Evolutionary conservation across 192 early-diverging fungal genomes (phyloP).

Genomic region (Phlyctochytrium planicorne): DNA sequence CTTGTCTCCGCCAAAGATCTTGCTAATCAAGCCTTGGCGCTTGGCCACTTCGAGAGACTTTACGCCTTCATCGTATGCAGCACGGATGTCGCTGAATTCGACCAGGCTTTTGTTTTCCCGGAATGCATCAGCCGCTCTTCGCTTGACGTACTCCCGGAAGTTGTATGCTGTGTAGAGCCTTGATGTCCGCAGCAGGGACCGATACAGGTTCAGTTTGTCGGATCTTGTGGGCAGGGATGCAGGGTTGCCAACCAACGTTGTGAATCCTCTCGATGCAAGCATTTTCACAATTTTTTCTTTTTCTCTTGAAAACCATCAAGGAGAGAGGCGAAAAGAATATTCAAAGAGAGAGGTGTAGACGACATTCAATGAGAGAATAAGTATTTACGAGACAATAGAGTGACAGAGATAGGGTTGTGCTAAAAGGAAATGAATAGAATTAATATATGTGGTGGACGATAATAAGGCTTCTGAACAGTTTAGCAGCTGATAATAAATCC

Average conservation of each 20-base stretch:
- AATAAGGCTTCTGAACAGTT: no score
- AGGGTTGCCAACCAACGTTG: not conserved
- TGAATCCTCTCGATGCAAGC: not conserved
- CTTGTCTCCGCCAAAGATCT: slow-evolving; percentile 66
- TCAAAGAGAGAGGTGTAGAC: no score
- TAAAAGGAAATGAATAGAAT: no score
- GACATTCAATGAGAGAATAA: no score
- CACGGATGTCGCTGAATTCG: slow-evolving; percentile 53
- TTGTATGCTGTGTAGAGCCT: slow-evolving; percentile 81
- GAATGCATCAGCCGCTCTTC: slow-evolving; percentile 80
- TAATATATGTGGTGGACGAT: no score
- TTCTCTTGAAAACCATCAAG: no score
- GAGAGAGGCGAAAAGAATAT: no score
- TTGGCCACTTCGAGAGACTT: slow-evolving; percentile 69
- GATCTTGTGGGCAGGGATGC: slow-evolving; percentile 32
- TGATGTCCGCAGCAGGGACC: slow-evolving; percentile 69
- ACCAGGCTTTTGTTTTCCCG: slow-evolving; percentile 53
- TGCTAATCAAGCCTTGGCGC: slow-evolving; percentile 75
- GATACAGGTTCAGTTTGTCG: slow-evolving; percentile 74
- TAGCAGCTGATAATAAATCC: no score
- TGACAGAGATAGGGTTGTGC: no score
- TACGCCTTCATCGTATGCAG: slow-evolving; percentile 59
- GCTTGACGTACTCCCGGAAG: slow-evolving; percentile 83
- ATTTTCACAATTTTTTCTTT: not conserved
- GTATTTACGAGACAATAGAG: no score